A percentile compares a stretch with the other conserved stretches of the same genome.
phyloP scores from a whole-genome alignment of 345 rosid species.

The Gossypium sturtianum region DNA sequence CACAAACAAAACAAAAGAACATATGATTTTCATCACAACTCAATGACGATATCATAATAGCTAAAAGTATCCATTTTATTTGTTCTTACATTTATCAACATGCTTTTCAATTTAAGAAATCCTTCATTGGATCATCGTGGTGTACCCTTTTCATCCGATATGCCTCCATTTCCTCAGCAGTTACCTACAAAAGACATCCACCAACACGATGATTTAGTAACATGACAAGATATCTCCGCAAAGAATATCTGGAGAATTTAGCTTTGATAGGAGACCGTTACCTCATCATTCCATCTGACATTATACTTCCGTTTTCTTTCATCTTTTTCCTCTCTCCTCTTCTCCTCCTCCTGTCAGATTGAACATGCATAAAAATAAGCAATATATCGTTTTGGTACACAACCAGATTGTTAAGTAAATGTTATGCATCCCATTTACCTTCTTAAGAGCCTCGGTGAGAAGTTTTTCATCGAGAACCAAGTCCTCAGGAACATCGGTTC shows the following conservation, averaged over 20 bases:
- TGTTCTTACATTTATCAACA: not conserved
- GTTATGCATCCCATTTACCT: conserved; percentile 27
- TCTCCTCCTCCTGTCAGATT: conserved; percentile 37
- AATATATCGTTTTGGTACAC: not conserved
- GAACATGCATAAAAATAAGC: not conserved
- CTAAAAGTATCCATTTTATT: not conserved
- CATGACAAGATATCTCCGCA: not conserved
- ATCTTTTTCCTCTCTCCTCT: conserved; percentile 45
- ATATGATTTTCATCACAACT: not conserved
- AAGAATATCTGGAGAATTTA: not conserved
- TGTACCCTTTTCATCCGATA: conserved; percentile 47
- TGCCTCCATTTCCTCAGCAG: conserved; percentile 55
- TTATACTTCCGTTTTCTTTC: conserved; percentile 55
- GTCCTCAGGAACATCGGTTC: conserved; percentile 42
- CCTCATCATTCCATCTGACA: conserved; percentile 40
- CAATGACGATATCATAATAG: not conserved
- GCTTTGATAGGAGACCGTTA: not conserved
- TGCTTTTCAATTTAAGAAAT: conserved; percentile 26
- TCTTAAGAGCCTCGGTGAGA: conserved; percentile 42
- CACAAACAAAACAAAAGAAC: not conserved
- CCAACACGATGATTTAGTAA: not conserved
- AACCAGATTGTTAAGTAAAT: not conserved
- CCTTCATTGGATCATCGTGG: conserved; percentile 54
- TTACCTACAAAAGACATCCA: conserved; percentile 23
- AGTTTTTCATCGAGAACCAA: conserved; percentile 41